Conservation (phyloP, 1,284 basidiomycete genomes). For the Gomphus sp. region DNA sequence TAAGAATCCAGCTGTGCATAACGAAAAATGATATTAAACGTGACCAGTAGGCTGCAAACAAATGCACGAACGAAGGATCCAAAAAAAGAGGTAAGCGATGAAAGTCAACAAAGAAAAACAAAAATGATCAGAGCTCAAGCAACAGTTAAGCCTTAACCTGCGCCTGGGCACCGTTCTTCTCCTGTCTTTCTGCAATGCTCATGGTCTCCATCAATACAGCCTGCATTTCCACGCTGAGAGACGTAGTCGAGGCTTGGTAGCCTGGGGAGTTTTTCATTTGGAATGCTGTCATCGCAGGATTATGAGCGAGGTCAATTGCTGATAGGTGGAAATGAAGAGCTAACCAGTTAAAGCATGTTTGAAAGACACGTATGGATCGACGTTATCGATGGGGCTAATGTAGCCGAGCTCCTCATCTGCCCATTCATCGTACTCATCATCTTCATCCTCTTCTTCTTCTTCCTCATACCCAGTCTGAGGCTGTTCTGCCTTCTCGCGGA, state of each 20-base stretch:
- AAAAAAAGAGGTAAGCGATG: background rate
- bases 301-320: background rate
- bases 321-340: slow-evolving; percentile 15
- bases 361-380: slow-evolving; percentile 66
- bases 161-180: background rate
- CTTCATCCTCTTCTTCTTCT: slow-evolving; percentile 36
- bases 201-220: slow-evolving; percentile 76
- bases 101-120: background rate
- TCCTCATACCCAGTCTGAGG: slow-evolving; percentile 28
- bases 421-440: slow-evolving; percentile 36
- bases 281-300: slow-evolving; percentile 39
- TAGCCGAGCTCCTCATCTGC: slow-evolving; percentile 75
- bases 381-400: slow-evolving; percentile 66
- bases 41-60: background rate
- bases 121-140: background rate
- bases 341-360: slow-evolving; percentile 64
- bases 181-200: slow-evolving; percentile 39
- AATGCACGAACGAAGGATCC: background rate
- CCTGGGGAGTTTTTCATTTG: slow-evolving; percentile 57
- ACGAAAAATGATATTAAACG: background rate
- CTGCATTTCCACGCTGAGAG: slow-evolving; percentile 61
- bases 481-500: slow-evolving; percentile 51
- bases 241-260: slow-evolving; percentile 66
- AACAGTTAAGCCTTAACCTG: background rate
- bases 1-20: background rate